These are phyloP conservation scores for Clarkia xantiana DNA, from an alignment of 345 rosid genomes.

Conservation along the genomic window DNA sequence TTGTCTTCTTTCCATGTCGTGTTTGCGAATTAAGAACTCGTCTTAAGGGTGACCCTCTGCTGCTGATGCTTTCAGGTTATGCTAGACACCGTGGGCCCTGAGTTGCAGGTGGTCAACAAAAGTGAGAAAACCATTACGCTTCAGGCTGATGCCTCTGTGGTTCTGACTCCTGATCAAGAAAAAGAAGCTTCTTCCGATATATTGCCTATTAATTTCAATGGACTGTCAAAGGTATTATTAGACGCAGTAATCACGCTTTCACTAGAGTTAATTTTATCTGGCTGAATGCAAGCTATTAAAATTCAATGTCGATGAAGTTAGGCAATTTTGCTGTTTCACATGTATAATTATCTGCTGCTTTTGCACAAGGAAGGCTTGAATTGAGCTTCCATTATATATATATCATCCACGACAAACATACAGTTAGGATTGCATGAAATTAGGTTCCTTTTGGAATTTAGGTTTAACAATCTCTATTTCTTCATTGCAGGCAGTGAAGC, in stretches of 20 bases:
- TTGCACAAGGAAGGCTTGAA: too few relatives aligned
- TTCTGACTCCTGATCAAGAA: conserved; percentile 48
- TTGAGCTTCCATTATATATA: too few relatives aligned
- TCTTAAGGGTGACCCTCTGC: too few relatives aligned
- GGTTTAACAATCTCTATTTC: not conserved
- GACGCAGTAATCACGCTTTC: too few relatives aligned
- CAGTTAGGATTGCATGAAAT: too few relatives aligned
- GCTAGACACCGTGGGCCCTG: conserved; percentile 66
- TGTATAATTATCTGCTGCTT: too few relatives aligned
- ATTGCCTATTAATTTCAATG: conserved; percentile 49
- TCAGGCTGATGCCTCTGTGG: conserved; percentile 25
- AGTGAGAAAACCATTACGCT: conserved; percentile 39
- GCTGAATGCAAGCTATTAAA: too few relatives aligned
- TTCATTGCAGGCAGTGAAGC: conserved; percentile 64
- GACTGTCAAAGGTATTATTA: conserved; percentile 34
- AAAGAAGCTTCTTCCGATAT: conserved; percentile 44
- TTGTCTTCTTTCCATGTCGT: not conserved
- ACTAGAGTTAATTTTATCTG: too few relatives aligned
- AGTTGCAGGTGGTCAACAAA: conserved; percentile 44
- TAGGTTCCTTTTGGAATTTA: not conserved
- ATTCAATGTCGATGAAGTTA: too few relatives aligned
- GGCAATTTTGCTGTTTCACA: too few relatives aligned
- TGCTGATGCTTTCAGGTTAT: conserved; percentile 33
- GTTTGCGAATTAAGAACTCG: not conserved
- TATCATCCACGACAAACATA: too few relatives aligned